Percentiles rank a stretch among this genome's conserved stretches.
These are phyloP conservation scores for Coffea humblotiana DNA, from an alignment of 305 asterid genomes.

Conservation along the genomic window DNA sequence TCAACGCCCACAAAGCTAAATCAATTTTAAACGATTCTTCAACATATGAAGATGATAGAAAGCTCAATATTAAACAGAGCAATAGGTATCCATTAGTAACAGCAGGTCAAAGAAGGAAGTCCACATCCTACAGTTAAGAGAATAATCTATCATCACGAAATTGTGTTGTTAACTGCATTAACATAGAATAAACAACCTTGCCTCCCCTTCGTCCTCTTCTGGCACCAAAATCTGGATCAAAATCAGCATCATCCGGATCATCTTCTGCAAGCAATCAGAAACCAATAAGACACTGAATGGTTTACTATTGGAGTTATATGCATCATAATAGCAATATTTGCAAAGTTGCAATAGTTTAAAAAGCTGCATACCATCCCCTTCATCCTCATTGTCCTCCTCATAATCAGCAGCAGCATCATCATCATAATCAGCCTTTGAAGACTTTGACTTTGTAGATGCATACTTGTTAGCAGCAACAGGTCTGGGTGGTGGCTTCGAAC, in stretches of 20 bases:
- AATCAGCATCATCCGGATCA: slow-evolving; percentile 93
- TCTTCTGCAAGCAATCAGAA: slow-evolving; percentile 64
- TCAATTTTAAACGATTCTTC: not conserved
- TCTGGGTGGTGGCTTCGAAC: slow-evolving; percentile 51
- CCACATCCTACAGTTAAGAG: not conserved
- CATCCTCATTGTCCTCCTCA: slow-evolving; percentile 64
- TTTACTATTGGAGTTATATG: not conserved
- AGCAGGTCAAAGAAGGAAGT: not conserved
- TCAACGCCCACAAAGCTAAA: not conserved
- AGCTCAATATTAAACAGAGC: not conserved
- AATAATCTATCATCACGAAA: not conserved
- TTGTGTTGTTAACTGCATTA: slow-evolving; percentile 6
- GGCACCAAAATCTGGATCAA: slow-evolving; percentile 78
- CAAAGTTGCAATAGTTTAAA: not conserved
- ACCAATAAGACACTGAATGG: not conserved
- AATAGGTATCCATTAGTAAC: not conserved
- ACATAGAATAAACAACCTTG: slow-evolving; percentile 50
- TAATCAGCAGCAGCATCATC: slow-evolving; percentile 51
- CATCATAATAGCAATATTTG: not conserved
- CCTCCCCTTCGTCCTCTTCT: slow-evolving; percentile 49
- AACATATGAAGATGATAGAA: not conserved
- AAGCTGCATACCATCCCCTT: slow-evolving; percentile 59
- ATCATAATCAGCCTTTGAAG: slow-evolving; percentile 48
- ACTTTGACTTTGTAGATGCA: slow-evolving; percentile 56
- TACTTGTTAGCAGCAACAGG: slow-evolving; percentile 42